A percentile compares a stretch with the other conserved stretches of the same genome.
These are phyloP conservation scores for Lactarius evosmus DNA, from an alignment of 768 basidiomycete genomes.

Conservation along the genomic window DNA sequence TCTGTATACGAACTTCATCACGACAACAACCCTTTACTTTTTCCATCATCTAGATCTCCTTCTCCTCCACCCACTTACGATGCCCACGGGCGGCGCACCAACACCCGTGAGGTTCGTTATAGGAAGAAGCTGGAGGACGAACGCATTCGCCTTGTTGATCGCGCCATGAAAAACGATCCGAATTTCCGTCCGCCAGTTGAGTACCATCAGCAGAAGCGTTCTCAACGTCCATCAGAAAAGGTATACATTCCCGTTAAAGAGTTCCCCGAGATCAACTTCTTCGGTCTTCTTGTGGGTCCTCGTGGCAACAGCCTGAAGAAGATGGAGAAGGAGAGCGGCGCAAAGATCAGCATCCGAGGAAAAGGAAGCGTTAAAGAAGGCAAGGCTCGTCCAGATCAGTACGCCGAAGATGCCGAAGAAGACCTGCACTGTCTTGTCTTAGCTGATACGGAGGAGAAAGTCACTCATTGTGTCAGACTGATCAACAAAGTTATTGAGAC, in stretches of 20 bases:
- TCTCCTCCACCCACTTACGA: constrained; percentile 98
- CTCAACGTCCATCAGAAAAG: constrained; percentile 92
- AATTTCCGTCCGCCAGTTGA: constrained; percentile 97
- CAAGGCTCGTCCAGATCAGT: constrained; percentile 92
- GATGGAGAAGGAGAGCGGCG: constrained; percentile 97
- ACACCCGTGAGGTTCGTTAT: constrained; percentile 98
- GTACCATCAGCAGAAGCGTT: constrained; percentile 92
- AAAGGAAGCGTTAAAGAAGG: constrained; percentile 99
- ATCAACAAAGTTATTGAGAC: constrained; percentile 99
- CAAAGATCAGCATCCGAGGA: constrained; percentile 97
- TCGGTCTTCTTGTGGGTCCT: constrained; percentile 95
- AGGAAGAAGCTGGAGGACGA: constrained; percentile 93
- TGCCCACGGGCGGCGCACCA: constrained; percentile 94
- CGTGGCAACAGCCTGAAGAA: constrained; percentile 99
- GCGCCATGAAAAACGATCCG: constrained; percentile 96
- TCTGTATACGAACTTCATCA: no score
- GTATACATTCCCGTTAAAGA: constrained; percentile 99
- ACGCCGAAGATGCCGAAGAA: constrained; percentile 95
- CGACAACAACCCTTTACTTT: not conserved
- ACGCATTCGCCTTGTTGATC: constrained; percentile 89
- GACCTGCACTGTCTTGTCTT: constrained; percentile 97
- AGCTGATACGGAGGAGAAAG: constrained; percentile 90
- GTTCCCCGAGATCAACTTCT: constrained; percentile 99
- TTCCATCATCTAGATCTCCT: constrained; percentile 60
- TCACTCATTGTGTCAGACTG: constrained; percentile 84